Evolutionary conservation across 1,284 basidiomycete genomes (phyloP).

Genomic region (Ganoderma resinaceum): DNA sequence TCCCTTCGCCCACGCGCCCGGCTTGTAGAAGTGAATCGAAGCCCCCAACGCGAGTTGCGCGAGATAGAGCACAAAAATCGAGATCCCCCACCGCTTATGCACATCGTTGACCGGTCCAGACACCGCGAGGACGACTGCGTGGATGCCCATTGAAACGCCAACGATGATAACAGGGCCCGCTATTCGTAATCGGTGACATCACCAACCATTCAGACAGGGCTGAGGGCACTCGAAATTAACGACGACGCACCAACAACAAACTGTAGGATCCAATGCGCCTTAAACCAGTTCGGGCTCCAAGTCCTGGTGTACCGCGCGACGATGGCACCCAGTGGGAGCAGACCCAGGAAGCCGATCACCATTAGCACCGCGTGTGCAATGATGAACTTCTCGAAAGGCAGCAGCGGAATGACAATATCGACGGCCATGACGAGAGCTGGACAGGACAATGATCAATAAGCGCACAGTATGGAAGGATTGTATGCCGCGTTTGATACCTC

Average conservation of each 20-base stretch:
- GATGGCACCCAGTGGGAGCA: conserved; percentile 41
- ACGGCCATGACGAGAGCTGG: conserved; percentile 4
- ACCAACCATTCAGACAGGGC: background rate
- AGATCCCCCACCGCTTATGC: conserved; percentile 68
- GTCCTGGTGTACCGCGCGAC: conserved; percentile 42
- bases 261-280: conserved; percentile 39
- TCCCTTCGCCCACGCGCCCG: conserved; percentile 39
- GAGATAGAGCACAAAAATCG: conserved; percentile 65
- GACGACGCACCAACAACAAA: conserved; percentile 34
- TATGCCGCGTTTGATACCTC: background rate
- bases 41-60: conserved; percentile 64
- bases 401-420: conserved; percentile 29
- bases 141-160: conserved; percentile 58
- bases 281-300: conserved; percentile 39
- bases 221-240: background rate
- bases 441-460: conserved; percentile 1
- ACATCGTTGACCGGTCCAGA: conserved; percentile 49
- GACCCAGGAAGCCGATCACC: conserved; percentile 40
- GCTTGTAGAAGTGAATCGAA: conserved; percentile 65
- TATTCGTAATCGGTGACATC: conserved; percentile 9
- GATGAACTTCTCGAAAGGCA: conserved; percentile 41
- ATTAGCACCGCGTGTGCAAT: conserved; percentile 47
- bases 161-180: conserved; percentile 55
- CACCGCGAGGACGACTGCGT: conserved; percentile 48
- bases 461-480: background rate